Conservation (phyloP, 78 protist genomes). For the Tieghemostelium lacteum region DNA sequence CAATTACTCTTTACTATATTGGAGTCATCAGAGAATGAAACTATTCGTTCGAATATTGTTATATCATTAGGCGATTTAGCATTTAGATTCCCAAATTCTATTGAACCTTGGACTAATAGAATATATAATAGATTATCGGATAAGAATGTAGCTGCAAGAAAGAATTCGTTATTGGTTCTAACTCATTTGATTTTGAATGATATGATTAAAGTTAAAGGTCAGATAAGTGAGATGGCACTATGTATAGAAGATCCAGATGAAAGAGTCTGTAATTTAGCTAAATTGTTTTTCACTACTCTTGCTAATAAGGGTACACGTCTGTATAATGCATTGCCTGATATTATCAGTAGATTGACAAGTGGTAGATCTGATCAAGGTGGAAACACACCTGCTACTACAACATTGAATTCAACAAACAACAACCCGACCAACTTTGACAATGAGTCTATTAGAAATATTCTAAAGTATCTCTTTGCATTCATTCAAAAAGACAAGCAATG, state of each 20-base stretch:
- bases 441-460: conserved; percentile 53
- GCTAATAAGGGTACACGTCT: conserved; percentile 79
- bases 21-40: background rate
- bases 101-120: conserved; percentile 94
- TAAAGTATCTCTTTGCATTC: conserved; percentile 85
- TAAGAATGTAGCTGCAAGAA: conserved; percentile 81
- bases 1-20: conserved; percentile 84
- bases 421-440: background rate
- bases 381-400: background rate
- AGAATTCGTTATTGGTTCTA: conserved; percentile 92
- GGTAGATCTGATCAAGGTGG: background rate
- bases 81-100: conserved; percentile 88
- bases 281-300: conserved; percentile 39
- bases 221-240: conserved; percentile 84
- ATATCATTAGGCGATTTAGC: conserved; percentile 95
- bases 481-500: conserved; percentile 83
- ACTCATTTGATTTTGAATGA: conserved; percentile 96
- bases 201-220: conserved; percentile 89
- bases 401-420: background rate
- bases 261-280: conserved; percentile 65
- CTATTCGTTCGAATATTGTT: conserved; percentile 89
- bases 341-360: conserved; percentile 76
- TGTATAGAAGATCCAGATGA: conserved; percentile 78
- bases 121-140: conserved; percentile 90
- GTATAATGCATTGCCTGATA: conserved; percentile 95